Percentiles rank a stretch among this genome's conserved stretches.
Evolutionary conservation across 169 alveolate species (phyloP).

Genomic region (Plasmodium cynomolgi): DNA sequence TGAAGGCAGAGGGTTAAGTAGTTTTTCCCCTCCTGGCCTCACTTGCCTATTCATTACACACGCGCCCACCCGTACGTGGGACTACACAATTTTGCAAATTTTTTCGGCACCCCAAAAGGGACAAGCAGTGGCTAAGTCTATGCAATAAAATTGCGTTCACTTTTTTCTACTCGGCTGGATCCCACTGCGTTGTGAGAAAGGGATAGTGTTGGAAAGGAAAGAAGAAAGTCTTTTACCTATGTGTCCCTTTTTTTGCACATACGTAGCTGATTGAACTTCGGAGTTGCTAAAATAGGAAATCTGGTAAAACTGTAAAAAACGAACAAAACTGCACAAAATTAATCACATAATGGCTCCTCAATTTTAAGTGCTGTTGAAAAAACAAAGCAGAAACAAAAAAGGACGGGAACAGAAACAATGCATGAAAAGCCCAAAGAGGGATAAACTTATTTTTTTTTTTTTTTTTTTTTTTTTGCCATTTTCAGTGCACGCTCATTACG

Average conservation of each 20-base stretch:
- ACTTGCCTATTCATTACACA: neutral
- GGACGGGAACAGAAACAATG: constrained; percentile 10
- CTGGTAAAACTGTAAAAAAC: neutral
- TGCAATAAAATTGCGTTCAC: neutral
- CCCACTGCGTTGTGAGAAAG: neutral
- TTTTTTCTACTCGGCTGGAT: neutral
- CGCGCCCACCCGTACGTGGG: neutral
- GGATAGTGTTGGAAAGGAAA: neutral
- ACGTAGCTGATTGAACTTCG: neutral
- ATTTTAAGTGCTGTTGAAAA: neutral
- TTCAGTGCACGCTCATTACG: constrained; percentile 18
- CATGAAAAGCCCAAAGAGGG: constrained; percentile 7
- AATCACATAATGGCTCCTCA: neutral
- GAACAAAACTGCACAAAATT: neutral
- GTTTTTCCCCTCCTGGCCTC: neutral
- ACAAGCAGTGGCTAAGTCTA: neutral
- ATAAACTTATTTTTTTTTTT: constrained; percentile 4
- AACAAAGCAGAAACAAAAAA: constrained; percentile 9
- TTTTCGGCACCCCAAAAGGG: neutral
- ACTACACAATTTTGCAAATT: neutral
- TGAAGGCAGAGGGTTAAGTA: neutral
- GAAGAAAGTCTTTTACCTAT: neutral
- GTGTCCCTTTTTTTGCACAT: neutral
- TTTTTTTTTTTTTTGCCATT: constrained; percentile 14
- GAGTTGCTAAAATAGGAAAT: neutral